These are phyloP conservation scores for Cyberlindnera veronae DNA, from an alignment of 805 yeast genomes.

Conservation along the genomic window DNA sequence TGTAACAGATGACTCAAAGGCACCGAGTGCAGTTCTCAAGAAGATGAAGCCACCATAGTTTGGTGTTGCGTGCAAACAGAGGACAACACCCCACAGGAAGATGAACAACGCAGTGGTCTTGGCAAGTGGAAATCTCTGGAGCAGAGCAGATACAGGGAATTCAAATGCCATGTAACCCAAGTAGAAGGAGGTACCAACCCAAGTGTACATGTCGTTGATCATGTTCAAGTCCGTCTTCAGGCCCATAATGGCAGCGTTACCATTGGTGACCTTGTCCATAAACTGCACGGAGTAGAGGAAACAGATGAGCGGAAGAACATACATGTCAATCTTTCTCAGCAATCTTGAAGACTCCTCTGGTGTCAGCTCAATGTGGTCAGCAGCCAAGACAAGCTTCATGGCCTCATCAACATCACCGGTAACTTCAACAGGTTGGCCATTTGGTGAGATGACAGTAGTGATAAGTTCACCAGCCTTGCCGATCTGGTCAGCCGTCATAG, in stretches of 20 bases:
- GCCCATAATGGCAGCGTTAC: constrained; percentile 50
- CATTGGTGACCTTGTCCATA: constrained; percentile 13
- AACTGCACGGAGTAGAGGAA: constrained; percentile 7
- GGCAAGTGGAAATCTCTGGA: constrained; percentile 57
- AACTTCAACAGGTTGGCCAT: constrained; percentile 4
- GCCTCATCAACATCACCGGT: constrained; percentile 15
- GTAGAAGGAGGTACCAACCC: constrained; percentile 59
- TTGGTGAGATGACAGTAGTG: constrained; percentile 10
- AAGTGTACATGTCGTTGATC: constrained; percentile 42
- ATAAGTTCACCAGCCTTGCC: constrained; percentile 6
- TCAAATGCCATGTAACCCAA: constrained; percentile 62
- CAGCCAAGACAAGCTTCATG: constrained; percentile 6
- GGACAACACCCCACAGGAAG: constrained; percentile 55
- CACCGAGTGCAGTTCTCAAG: constrained; percentile 47
- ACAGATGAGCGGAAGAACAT: constrained; percentile 8
- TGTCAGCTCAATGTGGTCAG: constrained; percentile 2
- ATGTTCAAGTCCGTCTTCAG: constrained; percentile 42
- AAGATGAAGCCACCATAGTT: constrained; percentile 37
- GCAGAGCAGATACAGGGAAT: constrained; percentile 40
- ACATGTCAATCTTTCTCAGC: constrained; percentile 9
- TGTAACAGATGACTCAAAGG: constrained; percentile 48
- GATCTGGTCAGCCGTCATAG: constrained; percentile 9
- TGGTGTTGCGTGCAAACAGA: constrained; percentile 45
- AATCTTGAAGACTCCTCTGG: constrained; percentile 6
- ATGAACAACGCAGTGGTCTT: constrained; percentile 45